These are phyloP conservation scores for Fusarium redolens DNA, from an alignment of 2,329 filamentous ascomycete species.

Conservation along the genomic window DNA sequence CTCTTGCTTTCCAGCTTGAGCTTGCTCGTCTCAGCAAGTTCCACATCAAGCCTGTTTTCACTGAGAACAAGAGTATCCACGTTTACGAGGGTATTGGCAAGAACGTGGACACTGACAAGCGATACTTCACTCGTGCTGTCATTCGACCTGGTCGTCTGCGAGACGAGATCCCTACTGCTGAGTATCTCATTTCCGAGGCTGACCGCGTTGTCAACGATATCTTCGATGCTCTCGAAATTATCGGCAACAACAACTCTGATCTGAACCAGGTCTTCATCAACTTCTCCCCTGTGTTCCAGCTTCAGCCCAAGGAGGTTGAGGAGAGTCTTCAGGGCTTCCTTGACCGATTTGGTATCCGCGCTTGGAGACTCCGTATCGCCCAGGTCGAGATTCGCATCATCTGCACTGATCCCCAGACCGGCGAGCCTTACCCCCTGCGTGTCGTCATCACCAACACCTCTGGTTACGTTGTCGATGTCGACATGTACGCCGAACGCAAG, in stretches of 20 bases:
- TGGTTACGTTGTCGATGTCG: slow-evolving; percentile 96
- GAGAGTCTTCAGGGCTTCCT: slow-evolving; percentile 94
- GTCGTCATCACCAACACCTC: slow-evolving; percentile 98
- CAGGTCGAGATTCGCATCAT: slow-evolving; percentile 98
- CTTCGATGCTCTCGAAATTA: slow-evolving; percentile 96
- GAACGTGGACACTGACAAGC: slow-evolving; percentile 94
- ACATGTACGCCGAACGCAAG: slow-evolving; percentile 97
- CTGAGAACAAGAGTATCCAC: slow-evolving; percentile 98
- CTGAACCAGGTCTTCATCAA: slow-evolving; percentile 99
- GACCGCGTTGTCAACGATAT: slow-evolving; percentile 98
- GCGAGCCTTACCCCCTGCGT: slow-evolving; percentile 88
- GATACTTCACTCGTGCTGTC: slow-evolving; percentile 97
- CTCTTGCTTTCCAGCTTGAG: slow-evolving; percentile 98
- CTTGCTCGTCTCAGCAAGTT: slow-evolving; percentile 94
- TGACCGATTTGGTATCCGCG: slow-evolving; percentile 93
- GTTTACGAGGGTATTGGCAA: slow-evolving; percentile 98
- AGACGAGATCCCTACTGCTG: slow-evolving; percentile 97
- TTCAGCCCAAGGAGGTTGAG: slow-evolving; percentile 90
- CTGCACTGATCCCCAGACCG: slow-evolving; percentile 89
- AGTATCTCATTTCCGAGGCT: slow-evolving; percentile 97
- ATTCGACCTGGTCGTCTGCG: slow-evolving; percentile 93
- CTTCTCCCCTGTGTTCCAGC: slow-evolving; percentile 96
- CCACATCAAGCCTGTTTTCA: slow-evolving; percentile 98
- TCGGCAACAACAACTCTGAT: slow-evolving; percentile 99
- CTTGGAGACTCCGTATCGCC: slow-evolving; percentile 95